Base-by-base conservation (phyloP, 306 rosid species). In the Sicyos baderoa region DNA sequence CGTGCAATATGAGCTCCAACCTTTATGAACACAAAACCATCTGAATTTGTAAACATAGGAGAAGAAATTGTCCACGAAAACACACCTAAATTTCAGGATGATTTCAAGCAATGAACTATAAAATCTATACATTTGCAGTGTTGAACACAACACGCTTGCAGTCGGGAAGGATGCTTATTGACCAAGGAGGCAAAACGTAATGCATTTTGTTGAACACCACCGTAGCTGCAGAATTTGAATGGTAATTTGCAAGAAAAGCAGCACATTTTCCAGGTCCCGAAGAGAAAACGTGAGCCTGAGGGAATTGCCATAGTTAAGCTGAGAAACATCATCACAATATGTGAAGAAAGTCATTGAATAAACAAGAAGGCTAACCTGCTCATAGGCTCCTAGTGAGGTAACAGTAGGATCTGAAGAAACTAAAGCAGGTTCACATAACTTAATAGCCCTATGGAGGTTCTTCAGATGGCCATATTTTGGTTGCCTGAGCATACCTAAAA, bases 121-220 rank as follows among this genome's bases (percentile, higher is more conserved):
- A 23, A n/a, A 37, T 58, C 6, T 60, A 78, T 82, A 93, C 99
- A 79, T 75, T 76, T 78, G 99, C 99, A 23, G 97, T 93, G 88
- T 93, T 93, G 21, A 79, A 93, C 18, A 85, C 87, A 72, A 60
- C 91, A 27, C 82, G 79, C 75, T 77, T 82, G 77, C 99, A 93
- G 79, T 93, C 96, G 17, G 99, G 99, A 69, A 93, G 96, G 74
- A 93, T 93, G 85, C 99, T 93, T 72, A 88, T 79, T 60, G 99
- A 93, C 99, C 99, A 93, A 82, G 97, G 82, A 80, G 99, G 97
- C 78, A 93, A 81, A 71, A 82, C 81, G 52, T 90, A 86, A 76
- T 77, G 89, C 81, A 52, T 71, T 74, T 88, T 88, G 68, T 93
- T 90, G 78, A 90, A 93, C 6, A 49, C 70, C 79, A 90, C 96